phyloP scores from a whole-genome alignment of 352 stramenopile species.

The Plasmopara muralis region DNA sequence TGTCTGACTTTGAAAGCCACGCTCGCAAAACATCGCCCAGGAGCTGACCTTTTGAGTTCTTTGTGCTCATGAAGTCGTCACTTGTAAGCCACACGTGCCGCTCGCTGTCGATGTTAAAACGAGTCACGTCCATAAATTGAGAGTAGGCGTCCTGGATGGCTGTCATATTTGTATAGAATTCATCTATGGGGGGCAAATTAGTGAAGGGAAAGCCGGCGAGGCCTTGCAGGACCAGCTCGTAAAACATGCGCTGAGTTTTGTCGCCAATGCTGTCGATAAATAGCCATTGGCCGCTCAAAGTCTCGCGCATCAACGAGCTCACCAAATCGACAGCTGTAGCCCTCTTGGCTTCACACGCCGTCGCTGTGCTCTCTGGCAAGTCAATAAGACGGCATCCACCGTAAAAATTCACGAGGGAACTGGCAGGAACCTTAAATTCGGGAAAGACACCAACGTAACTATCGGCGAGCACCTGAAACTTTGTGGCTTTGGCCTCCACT shows the following conservation, averaged over 20 bases:
- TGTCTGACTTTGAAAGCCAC: not conserved
- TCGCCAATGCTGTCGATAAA: conserved; percentile 41
- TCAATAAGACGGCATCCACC: conserved; percentile 26
- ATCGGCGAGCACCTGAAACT: conserved; percentile 40
- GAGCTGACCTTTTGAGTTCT: conserved; percentile 13
- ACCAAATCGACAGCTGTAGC: conserved; percentile 26
- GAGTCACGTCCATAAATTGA: conserved; percentile 11
- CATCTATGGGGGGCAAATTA: conserved; percentile 19
- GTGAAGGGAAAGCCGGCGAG: conserved; percentile 36
- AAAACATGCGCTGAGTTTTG: conserved; percentile 42
- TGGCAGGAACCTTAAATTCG: conserved; percentile 17
- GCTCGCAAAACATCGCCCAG: conserved; percentile 3
- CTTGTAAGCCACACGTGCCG: conserved; percentile 17
- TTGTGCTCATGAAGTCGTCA: conserved; percentile 8
- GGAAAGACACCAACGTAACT: conserved; percentile 48
- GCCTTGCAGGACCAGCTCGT: conserved; percentile 29
- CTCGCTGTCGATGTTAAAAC: conserved; percentile 18
- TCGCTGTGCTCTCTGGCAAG: conserved; percentile 25
- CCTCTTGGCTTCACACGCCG: conserved; percentile 24
- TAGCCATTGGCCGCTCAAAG: conserved; percentile 29
- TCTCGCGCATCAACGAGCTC: conserved; percentile 22
- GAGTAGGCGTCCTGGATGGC: conserved; percentile 30
- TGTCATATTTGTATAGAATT: conserved; percentile 32
- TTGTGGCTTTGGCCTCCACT: conserved; percentile 30
- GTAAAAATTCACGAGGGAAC: conserved; percentile 35